These are phyloP conservation scores for Chrysanthemum makinoi DNA, from an alignment of 129 eudicot species.

Conservation along the genomic window DNA sequence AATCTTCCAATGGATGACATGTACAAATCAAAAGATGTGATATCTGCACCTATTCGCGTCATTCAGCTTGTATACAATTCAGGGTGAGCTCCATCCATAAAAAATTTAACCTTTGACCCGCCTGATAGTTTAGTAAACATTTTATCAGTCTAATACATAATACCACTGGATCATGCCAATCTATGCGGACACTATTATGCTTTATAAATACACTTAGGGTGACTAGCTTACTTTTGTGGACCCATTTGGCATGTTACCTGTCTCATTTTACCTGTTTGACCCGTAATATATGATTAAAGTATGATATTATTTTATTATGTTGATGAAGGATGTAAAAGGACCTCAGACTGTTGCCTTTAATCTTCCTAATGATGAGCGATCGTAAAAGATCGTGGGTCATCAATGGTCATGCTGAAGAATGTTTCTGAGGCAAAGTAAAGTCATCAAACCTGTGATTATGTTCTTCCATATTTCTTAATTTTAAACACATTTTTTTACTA, in stretches of 20 bases:
- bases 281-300: background rate
- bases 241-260: background rate
- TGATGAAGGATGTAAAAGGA: conserved; percentile 87
- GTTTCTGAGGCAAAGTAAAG: conserved; percentile 94
- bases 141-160: background rate
- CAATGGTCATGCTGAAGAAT: conserved; percentile 98
- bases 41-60: no score
- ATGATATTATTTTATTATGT: background rate
- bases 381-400: conserved; percentile 88
- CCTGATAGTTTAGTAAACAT: background rate
- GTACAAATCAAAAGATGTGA: no score
- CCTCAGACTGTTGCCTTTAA: conserved; percentile 96
- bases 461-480: background rate
- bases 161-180: background rate
- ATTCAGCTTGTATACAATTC: no score
- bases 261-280: background rate
- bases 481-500: background rate
- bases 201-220: no score
- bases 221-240: no score
- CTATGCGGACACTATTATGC: background rate
- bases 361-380: conserved; percentile 97
- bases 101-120: background rate
- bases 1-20: no score
- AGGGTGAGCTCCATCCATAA: background rate
- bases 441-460: background rate